phyloP scores from a whole-genome alignment of 352 stramenopile species.

The Phytophthora aleatoria region DNA sequence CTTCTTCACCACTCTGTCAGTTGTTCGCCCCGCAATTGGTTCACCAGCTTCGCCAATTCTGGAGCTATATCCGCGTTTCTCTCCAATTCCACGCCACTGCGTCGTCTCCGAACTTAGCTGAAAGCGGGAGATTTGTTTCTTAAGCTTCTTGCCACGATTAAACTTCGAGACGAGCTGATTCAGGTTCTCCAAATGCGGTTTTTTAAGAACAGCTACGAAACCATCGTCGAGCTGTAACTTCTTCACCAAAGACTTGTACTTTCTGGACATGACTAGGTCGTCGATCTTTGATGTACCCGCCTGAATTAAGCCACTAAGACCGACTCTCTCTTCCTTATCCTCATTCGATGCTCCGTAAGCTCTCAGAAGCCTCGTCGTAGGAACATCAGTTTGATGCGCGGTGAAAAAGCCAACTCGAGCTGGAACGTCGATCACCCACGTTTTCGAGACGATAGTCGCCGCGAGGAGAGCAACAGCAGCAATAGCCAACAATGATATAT shows the following conservation, averaged over 20 bases:
- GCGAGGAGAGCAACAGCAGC: too few relatives aligned
- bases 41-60: not conserved
- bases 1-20: not conserved
- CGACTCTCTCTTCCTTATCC: too few relatives aligned
- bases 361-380: too few relatives aligned
- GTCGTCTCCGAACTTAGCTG: conserved; percentile 2
- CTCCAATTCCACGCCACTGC: not conserved
- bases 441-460: too few relatives aligned
- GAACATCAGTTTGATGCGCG: too few relatives aligned
- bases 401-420: too few relatives aligned
- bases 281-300: not conserved
- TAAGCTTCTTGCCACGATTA: not conserved
- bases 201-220: not conserved
- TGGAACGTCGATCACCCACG: too few relatives aligned
- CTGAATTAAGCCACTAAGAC: not conserved
- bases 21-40: not conserved
- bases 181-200: not conserved
- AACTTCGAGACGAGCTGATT: not conserved
- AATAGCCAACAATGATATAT: too few relatives aligned
- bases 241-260: not conserved
- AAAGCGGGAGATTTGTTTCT: not conserved
- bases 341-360: too few relatives aligned
- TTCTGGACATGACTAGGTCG: not conserved
- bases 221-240: not conserved
- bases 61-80: not conserved